Base-by-base conservation (phyloP, 1,139 yeast species). In the Saccharomyces hybrid region DNA sequence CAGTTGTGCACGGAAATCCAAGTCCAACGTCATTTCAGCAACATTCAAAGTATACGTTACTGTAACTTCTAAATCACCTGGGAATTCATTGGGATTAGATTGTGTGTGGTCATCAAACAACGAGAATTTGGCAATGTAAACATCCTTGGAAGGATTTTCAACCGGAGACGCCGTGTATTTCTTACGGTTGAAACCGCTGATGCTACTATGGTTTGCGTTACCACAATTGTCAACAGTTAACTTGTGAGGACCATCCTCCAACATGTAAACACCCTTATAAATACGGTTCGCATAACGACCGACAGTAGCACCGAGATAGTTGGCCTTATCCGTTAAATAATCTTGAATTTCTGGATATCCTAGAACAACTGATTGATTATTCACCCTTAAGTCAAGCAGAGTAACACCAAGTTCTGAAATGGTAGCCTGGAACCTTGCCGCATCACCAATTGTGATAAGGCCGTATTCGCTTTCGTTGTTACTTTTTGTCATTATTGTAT, bases 271-370 rank as follows among this genome's bases (percentile, higher is more conserved):
- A 12, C 80, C 84, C 28, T 73, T 71, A 29, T 73, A 70, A 55
- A 83, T 77, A 58, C 88, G 74, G 68, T 83, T 83, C 55, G 87
- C 86, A 55, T 73, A 78, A 50, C 88, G 75, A 26, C 88, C 88
- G 31, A 83, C 77, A 16, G 84, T 78, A 32, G 84, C 78, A 31
- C 86, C 87, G 57, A 82, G 75, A 63, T 71, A 81, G 12, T 81
- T 81, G 63, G 79, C 79, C 27, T 71, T 60, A 9, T 61, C 54
- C n/a, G 66, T 62, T 50, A 65, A 60, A 64, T 78, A 79, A 51
- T 71, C 74, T 4, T 62, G 64, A 21, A 72, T 72, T 47, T 68
- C 64, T n/a, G 68, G 69, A 57, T 71, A 78, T 2, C 62, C 58
- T 34, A 61, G 42, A 61, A 68, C 44, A 68, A 77, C 57, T 69